Evolutionary conservation across 176 grass and related monocot genomes (phyloP), one percentile per base, ranked within the genome.

Genomic region (Otatea glauca): DNA sequence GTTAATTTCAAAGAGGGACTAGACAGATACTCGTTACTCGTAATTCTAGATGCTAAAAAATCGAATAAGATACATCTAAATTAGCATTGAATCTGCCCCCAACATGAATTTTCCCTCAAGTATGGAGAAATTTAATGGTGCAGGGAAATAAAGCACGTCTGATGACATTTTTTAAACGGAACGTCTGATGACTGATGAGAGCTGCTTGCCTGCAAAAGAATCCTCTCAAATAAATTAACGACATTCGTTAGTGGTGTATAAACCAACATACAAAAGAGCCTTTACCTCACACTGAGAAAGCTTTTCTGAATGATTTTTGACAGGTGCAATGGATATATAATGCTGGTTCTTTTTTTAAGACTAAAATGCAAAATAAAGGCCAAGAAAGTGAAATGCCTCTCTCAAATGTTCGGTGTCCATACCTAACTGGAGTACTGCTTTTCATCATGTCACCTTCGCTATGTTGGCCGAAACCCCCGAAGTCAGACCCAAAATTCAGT

Each of bases 321-420:
- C 12, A 72, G 62, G 18, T 65, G 38, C 60, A 53, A 48, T 80
- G n/a, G 16, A 65, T 43, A 42, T 58, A 72, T 16, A 73, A 35
- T 41, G 13, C 13, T 49, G 24, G 51, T 32, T 62, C 65, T 34
- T 65, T 32, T 34, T 65, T 17, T 6, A 4, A 20, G 44, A 39
- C 34, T n/a, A 77, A 63, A 77, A 17, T 53, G 41, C 8, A 51
- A n/a, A 56, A 35, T 83, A 88, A 78, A 78, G 39, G 32, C 13
- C 13, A 74, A 54, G 17, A 63, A 83, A 78, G 80, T 62, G 44
- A 70, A 41, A 72, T 55, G 70, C 76, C 73, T 59, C 73, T 37
- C 23, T 9, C 35, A 68, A 23, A 29, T 25, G 27, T 25, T 48
- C 12, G 24, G 68, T 73, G 42, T 70, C 23, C 39, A 45, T 14